Conservation (phyloP, 108 stramenopile genomes). For the Stephanodiscus minutulus region DNA sequence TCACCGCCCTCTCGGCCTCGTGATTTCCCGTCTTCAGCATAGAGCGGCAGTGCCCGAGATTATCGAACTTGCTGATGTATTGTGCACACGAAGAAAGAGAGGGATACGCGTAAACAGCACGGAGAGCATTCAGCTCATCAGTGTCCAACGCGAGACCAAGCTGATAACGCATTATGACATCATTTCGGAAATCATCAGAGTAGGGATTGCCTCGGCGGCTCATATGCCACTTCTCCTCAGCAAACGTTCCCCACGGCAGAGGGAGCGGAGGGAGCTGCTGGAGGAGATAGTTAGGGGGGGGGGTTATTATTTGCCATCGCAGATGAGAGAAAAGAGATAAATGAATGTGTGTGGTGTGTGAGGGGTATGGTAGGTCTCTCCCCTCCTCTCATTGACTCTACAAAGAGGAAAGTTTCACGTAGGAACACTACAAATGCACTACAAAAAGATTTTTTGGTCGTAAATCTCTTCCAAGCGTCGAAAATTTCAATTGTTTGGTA, state of each 20-base stretch:
- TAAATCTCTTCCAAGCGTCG: too few relatives aligned
- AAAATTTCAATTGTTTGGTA: too few relatives aligned
- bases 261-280: too few relatives aligned
- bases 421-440: too few relatives aligned
- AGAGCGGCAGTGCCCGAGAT: constrained; percentile 1
- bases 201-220: constrained; percentile 22
- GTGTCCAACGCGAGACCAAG: background rate
- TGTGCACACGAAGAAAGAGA: background rate
- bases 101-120: background rate
- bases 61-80: background rate
- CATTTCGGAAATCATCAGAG: constrained; percentile 11
- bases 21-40: constrained; percentile 16
- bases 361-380: too few relatives aligned
- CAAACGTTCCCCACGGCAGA: constrained; percentile 3
- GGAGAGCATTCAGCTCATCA: background rate
- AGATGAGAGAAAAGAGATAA: too few relatives aligned
- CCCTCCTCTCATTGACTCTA: too few relatives aligned
- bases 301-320: too few relatives aligned
- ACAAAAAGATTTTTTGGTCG: too few relatives aligned
- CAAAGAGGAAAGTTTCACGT: too few relatives aligned
- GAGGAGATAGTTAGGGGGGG: too few relatives aligned
- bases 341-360: too few relatives aligned
- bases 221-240: background rate
- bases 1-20: constrained; percentile 5
- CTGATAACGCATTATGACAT: constrained; percentile 6